A percentile compares a stretch with the other conserved stretches of the same genome.
Evolutionary conservation across 2,329 filamentous ascomycete genomes (phyloP).

Genomic region (Cytospora mali): DNA sequence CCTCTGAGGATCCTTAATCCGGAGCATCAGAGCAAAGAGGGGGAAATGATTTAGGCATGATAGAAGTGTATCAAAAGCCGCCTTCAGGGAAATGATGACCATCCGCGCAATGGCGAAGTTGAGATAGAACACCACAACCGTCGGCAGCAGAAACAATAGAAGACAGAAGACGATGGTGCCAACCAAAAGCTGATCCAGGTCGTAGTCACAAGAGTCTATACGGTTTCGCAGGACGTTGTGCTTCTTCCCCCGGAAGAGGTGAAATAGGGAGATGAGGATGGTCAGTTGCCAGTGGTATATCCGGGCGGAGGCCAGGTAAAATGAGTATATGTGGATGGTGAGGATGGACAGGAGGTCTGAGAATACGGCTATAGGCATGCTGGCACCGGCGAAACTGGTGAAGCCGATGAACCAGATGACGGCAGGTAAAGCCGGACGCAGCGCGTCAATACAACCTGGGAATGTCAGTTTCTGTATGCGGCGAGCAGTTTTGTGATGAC

Average conservation of each 20-base stretch:
- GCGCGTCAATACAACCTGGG: constrained; percentile 72
- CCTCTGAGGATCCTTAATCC: constrained; percentile 88
- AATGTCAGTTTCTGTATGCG: constrained; percentile 31
- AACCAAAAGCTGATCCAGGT: constrained; percentile 92
- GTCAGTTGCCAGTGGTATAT: constrained; percentile 99
- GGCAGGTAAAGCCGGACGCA: constrained; percentile 79
- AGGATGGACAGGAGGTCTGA: constrained; percentile 90
- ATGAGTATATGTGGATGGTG: constrained; percentile 96
- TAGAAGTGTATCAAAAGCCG: constrained; percentile 84
- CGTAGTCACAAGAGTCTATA: constrained; percentile 98
- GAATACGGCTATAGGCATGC: constrained; percentile 94
- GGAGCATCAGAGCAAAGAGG: constrained; percentile 93
- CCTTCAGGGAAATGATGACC: constrained; percentile 92
- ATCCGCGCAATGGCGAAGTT: constrained; percentile 95
- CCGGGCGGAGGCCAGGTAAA: constrained; percentile 93
- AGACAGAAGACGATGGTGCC: constrained; percentile 96
- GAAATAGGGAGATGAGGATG: constrained; percentile 96
- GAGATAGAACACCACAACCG: constrained; percentile 93
- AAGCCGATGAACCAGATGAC: constrained; percentile 93
- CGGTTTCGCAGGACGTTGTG: constrained; percentile 95
- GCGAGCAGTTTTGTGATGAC: constrained; percentile 35
- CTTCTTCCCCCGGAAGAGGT: constrained; percentile 97
- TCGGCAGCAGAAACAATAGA: constrained; percentile 91
- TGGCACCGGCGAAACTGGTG: constrained; percentile 92
- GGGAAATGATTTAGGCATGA: constrained; percentile 98